These are phyloP conservation scores for Neurospora intermedia DNA, from an alignment of 495 filamentous ascomycete species.

Conservation along the genomic window DNA sequence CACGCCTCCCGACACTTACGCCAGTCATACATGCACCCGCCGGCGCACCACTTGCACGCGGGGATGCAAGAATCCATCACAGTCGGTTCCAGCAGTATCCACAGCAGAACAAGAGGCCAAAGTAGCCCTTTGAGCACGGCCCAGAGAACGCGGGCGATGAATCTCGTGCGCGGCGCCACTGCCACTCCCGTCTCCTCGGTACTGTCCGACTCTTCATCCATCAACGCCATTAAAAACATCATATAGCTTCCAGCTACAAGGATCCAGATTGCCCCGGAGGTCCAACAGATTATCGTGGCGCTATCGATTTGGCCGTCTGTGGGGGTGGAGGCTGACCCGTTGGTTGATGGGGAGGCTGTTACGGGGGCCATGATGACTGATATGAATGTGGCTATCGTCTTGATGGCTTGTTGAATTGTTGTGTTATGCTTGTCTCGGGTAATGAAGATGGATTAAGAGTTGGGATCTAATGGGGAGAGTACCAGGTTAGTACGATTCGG, in stretches of 20 bases:
- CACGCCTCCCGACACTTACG: not conserved
- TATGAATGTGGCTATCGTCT: not conserved
- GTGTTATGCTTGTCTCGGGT: not conserved
- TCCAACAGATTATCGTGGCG: accelerated
- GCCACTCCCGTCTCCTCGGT: not conserved
- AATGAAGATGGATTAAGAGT: not conserved
- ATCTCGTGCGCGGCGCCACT: not conserved
- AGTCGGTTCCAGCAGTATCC: not conserved
- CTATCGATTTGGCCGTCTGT: not conserved
- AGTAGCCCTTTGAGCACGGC: not conserved
- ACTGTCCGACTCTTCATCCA: too few species aligned
- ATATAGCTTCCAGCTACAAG: too few species aligned
- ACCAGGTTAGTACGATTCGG: not conserved
- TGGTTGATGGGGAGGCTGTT: not conserved
- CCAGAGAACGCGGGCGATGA: not conserved
- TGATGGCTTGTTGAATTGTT: not conserved
- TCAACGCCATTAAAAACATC: too few species aligned
- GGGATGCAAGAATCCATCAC: not conserved
- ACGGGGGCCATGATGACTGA: not conserved
- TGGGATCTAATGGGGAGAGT: not conserved
- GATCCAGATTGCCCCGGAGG: not conserved
- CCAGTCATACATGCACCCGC: too few species aligned
- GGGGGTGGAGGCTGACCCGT: not conserved
- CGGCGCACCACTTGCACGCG: too few species aligned
- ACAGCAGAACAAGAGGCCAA: not conserved